These are phyloP conservation scores for Leccinum imitatum DNA, from an alignment of 768 basidiomycete species.

Conservation along the genomic window DNA sequence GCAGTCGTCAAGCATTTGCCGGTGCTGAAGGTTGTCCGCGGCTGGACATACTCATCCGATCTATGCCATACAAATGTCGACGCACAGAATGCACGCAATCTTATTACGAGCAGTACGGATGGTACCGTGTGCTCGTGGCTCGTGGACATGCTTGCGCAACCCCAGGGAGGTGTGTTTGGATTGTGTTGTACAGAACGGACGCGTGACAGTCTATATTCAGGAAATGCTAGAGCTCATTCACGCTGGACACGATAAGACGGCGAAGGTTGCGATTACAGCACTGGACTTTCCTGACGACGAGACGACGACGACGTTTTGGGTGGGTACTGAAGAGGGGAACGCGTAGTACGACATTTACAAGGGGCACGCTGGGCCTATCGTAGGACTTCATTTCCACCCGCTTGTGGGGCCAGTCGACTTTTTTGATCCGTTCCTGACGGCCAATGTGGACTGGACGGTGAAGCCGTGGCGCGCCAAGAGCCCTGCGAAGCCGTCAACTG, in stretches of 20 bases:
- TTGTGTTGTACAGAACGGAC: neutral
- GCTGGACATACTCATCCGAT: constrained; percentile 98
- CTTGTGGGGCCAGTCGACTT: constrained; percentile 90
- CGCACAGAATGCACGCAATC: constrained; percentile 97
- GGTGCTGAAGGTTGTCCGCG: constrained; percentile 88
- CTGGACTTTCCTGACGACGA: constrained; percentile 96
- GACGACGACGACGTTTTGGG: constrained; percentile 88
- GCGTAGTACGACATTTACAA: constrained; percentile 56
- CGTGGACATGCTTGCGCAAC: constrained; percentile 97
- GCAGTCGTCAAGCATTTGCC: constrained; percentile 90
- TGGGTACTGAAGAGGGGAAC: constrained; percentile 97
- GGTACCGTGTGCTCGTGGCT: constrained; percentile 97
- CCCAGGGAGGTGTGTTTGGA: constrained; percentile 59
- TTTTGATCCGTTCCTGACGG: constrained; percentile 89
- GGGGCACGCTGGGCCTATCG: constrained; percentile 91
- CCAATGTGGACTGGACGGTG: constrained; percentile 97
- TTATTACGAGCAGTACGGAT: constrained; percentile 96
- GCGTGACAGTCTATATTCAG: constrained; percentile 2
- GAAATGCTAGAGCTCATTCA: constrained; percentile 76
- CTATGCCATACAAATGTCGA: constrained; percentile 98
- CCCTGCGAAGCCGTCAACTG: constrained; percentile 68
- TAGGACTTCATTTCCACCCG: constrained; percentile 94
- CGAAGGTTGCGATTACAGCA: constrained; percentile 91
- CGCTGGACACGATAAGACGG: constrained; percentile 92
- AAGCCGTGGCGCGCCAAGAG: constrained; percentile 92